A percentile compares a stretch with the other conserved stretches of the same genome.
Conservation (phyloP, 768 basidiomycete species). For the Mrakia frigida region DNA sequence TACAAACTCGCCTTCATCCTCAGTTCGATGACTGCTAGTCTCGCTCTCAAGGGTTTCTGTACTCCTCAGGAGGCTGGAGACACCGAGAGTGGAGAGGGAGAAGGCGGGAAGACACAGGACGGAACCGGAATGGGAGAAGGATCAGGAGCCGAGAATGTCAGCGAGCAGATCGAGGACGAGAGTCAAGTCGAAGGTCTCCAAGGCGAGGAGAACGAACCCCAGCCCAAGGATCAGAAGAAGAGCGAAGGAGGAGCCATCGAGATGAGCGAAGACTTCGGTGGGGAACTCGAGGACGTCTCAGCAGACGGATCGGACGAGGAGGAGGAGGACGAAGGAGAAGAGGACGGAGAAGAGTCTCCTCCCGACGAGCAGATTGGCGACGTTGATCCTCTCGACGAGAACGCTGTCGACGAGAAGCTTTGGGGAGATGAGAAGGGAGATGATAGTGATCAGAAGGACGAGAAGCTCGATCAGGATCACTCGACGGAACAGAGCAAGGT, state of each 20-base stretch:
- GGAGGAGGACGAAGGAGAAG: constrained; percentile 49
- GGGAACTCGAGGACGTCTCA: constrained; percentile 69
- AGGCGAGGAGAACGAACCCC: constrained; percentile 54
- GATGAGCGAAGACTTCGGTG: constrained; percentile 86
- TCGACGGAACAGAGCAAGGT: constrained; percentile 42
- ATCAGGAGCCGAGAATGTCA: constrained; percentile 75
- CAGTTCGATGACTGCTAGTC: constrained; percentile 63
- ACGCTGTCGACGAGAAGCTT: constrained; percentile 87
- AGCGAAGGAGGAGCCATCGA: constrained; percentile 67
- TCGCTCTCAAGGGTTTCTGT: constrained; percentile 87
- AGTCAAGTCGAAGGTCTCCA: constrained; percentile 91
- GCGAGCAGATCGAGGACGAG: constrained; percentile 92
- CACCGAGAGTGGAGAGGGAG: constrained; percentile 43
- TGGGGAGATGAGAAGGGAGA: constrained; percentile 73
- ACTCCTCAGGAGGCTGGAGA: constrained; percentile 62
- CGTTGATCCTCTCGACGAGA: constrained; percentile 74
- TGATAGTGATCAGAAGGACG: constrained; percentile 41
- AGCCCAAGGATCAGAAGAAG: constrained; percentile 37
- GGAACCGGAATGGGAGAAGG: constrained; percentile 89
- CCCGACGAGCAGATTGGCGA: constrained; percentile 79
- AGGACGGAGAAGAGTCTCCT: constrained; percentile 51
- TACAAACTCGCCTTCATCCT: constrained; percentile 81
- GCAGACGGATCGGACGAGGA: constrained; percentile 42
- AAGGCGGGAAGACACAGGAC: constrained; percentile 49
- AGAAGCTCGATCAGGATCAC: constrained; percentile 33